phyloP scores from a whole-genome alignment of 2,329 filamentous ascomycete genomes.

The Pseudogymnoascus sp. region DNA sequence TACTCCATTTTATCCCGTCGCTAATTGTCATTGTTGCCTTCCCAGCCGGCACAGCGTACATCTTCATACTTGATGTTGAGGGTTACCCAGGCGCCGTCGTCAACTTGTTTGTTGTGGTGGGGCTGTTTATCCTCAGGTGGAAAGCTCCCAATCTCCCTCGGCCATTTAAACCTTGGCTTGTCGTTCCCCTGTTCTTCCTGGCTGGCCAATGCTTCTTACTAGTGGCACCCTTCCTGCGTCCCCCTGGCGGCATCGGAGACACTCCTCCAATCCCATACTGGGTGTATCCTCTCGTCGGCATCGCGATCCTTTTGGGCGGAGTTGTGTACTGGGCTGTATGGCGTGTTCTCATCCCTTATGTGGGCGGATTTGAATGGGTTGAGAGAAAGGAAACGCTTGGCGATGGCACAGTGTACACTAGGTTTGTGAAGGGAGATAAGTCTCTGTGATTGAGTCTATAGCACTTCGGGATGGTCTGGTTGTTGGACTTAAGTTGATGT shows the following conservation, averaged over 20 bases:
- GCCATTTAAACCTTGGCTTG: constrained; percentile 33
- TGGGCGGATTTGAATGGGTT: constrained; percentile 16
- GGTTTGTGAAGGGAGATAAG: constrained; percentile 20
- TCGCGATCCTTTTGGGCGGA: constrained; percentile 33
- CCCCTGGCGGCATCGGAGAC: constrained; percentile 35
- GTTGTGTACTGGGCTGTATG: constrained; percentile 31
- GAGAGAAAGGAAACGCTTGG: constrained; percentile 20
- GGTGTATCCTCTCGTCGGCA: constrained; percentile 37
- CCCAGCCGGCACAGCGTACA: constrained; percentile 35
- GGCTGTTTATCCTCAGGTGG: constrained; percentile 28
- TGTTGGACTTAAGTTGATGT: not conserved
- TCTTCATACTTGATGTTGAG: constrained; percentile 32
- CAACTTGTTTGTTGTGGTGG: constrained; percentile 29
- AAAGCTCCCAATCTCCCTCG: constrained; percentile 27
- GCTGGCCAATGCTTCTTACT: constrained; percentile 36
- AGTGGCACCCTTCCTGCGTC: constrained; percentile 36
- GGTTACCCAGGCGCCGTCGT: constrained; percentile 31
- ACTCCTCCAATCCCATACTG: constrained; percentile 37
- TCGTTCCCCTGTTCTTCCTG: constrained; percentile 33
- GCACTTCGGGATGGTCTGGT: no score
- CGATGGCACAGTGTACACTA: constrained; percentile 25
- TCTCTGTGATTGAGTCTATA: not conserved
- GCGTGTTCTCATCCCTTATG: constrained; percentile 21
- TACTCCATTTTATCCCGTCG: constrained; percentile 55
- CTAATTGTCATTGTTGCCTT: constrained; percentile 47